These are phyloP conservation scores for Leccinum ochraceum DNA, from an alignment of 768 basidiomycete genomes.

Conservation along the genomic window DNA sequence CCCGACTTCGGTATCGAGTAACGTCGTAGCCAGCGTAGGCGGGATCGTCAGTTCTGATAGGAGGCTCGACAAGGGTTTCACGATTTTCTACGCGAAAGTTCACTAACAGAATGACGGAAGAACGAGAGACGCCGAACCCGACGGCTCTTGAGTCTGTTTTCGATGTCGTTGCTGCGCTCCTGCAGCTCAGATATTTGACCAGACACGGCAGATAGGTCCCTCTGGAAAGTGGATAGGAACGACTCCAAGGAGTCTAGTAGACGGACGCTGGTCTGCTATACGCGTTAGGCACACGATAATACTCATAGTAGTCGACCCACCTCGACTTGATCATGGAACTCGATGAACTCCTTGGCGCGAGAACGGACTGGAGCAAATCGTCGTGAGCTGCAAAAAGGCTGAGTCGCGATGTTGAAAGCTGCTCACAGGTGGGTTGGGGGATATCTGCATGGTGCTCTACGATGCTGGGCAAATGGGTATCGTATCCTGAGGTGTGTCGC, in stretches of 20 bases:
- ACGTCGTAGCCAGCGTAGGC: slow-evolving; percentile 69
- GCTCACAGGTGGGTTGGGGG: slow-evolving; percentile 19
- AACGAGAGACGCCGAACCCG: slow-evolving; percentile 52
- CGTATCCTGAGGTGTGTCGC: slow-evolving; percentile 6
- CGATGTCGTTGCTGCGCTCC: slow-evolving; percentile 86
- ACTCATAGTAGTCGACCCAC: slow-evolving; percentile 38
- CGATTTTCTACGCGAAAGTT: slow-evolving; percentile 67
- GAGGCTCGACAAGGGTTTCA: slow-evolving; percentile 81
- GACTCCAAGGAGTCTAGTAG: slow-evolving; percentile 86
- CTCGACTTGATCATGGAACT: slow-evolving; percentile 91
- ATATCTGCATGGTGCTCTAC: slow-evolving; percentile 3
- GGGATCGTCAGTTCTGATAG: slow-evolving; percentile 81
- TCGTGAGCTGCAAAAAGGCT: not conserved
- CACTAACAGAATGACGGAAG: not conserved
- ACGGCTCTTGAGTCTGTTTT: slow-evolving; percentile 79
- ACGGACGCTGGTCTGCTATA: slow-evolving; percentile 73
- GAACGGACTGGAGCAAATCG: slow-evolving; percentile 30
- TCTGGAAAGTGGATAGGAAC: slow-evolving; percentile 95
- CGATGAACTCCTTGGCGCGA: slow-evolving; percentile 68
- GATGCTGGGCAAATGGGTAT: not conserved
- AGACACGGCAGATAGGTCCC: slow-evolving; percentile 90
- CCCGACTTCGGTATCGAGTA: slow-evolving; percentile 83
- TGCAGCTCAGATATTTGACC: slow-evolving; percentile 96
- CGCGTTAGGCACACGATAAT: slow-evolving; percentile 3
- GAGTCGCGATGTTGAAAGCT: not conserved